A percentile compares a stretch with the other conserved stretches of the same genome.
phyloP scores from a whole-genome alignment of 1,139 yeast species.

The Blastobotrys apis region DNA sequence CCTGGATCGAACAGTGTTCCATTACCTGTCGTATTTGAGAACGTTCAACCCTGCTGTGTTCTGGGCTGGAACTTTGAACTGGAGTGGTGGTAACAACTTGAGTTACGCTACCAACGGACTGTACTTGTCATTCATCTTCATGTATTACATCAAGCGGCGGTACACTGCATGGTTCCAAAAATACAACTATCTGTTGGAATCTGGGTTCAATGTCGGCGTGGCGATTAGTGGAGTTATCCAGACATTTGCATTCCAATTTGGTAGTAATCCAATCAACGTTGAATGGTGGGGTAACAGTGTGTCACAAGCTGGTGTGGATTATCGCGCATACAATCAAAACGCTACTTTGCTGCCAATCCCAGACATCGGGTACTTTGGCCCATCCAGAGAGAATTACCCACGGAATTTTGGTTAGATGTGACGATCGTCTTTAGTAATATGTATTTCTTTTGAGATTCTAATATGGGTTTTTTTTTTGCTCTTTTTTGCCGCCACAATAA shows the following conservation, averaged over 20 bases:
- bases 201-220: conserved; percentile 54
- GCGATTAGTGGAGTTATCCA: conserved; percentile 52
- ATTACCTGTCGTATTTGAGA: neutral
- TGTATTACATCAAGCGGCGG: conserved; percentile 12
- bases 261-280: conserved; percentile 26
- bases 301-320: conserved; percentile 41
- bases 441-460: neutral
- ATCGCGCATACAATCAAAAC: neutral
- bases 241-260: conserved; percentile 49
- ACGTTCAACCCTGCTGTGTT: conserved; percentile 1
- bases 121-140: conserved; percentile 10
- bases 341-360: neutral
- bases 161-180: conserved; percentile 56
- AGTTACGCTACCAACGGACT: conserved; percentile 2
- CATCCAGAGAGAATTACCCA: neutral
- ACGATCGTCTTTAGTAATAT: no score
- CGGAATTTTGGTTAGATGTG: conserved; percentile 25
- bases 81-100: conserved; percentile 3
- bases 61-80: conserved; percentile 2
- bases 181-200: conserved; percentile 55
- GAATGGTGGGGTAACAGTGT: conserved; percentile 59
- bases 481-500: no score
- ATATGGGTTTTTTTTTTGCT: neutral
- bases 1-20: neutral
- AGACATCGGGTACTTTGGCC: neutral